Conservation (phyloP, 176 grass and related monocot genomes). For the Carex littledalei region DNA sequence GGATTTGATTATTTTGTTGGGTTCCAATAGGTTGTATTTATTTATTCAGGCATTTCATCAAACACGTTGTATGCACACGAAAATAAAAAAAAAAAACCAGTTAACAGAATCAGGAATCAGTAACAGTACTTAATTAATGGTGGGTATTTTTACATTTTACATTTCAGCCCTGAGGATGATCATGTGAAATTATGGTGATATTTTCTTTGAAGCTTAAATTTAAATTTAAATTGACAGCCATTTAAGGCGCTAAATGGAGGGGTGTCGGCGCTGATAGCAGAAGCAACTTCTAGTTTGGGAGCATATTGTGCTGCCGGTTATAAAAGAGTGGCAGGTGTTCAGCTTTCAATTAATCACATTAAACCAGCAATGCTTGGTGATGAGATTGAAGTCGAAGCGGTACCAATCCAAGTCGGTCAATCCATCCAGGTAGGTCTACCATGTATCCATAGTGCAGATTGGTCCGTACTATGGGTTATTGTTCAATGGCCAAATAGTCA, state of each 20-base stretch:
- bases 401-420: slow-evolving; percentile 52
- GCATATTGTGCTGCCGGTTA: slow-evolving; percentile 46
- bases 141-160: no score
- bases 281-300: slow-evolving; percentile 58
- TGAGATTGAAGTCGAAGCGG: slow-evolving; percentile 39
- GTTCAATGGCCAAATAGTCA: no score
- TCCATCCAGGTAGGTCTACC: slow-evolving; percentile 47
- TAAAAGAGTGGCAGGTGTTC: slow-evolving; percentile 54
- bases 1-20: no score
- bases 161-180: no score
- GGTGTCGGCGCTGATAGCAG: slow-evolving; percentile 73
- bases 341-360: slow-evolving; percentile 84
- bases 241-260: slow-evolving; percentile 76
- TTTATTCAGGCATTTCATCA: not conserved
- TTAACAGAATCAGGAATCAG: not conserved
- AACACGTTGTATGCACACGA: not conserved
- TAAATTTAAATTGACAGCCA: slow-evolving; percentile 22
- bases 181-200: not conserved
- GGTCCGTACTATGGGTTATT: no score
- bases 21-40: no score
- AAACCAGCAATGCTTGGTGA: slow-evolving; percentile 55
- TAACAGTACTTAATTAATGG: not conserved
- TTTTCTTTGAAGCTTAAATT: not conserved
- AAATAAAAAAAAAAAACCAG: no score
- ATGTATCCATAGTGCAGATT: no score